Evolutionary conservation across 495 filamentous ascomycete species (phyloP), one percentile per base, ranked within the genome.

Genomic region (Lophium mytilinum): DNA sequence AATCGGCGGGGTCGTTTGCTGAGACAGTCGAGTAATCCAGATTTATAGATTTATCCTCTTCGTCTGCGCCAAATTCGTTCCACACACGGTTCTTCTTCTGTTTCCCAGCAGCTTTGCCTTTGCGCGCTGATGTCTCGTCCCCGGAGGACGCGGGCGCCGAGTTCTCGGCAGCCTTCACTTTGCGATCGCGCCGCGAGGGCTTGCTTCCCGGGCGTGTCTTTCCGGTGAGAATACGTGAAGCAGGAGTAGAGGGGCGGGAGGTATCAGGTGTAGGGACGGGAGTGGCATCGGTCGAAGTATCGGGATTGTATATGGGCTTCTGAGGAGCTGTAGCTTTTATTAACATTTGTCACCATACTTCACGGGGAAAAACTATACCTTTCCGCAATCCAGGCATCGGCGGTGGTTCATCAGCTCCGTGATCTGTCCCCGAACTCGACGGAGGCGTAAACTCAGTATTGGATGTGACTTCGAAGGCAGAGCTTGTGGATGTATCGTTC

Each of bases 41-140:
- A 49, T 85, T 78, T 11, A 81, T 75, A 37, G 65, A 67, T 58
- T 85, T 87, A 50, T 90, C 89, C 49, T 87, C 88, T 64, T 96
- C 93, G 62, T 91, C 88, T 9, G 88, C 90, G 8, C 93, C 93
- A 69, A 92, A 87, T 0, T 85, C 89, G 70, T 92, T 86, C 93
- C 93, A 98, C 63, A 82, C 87, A 50, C 94, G 83, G 66, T 86
- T 83, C 61, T 88, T 90, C 78, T 98, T 98, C 7, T 54, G 48
- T 6, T 48, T 33, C 33, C 19, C 43, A 4, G 9, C 57, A 49
- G 52, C 54, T 67, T 83, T 87, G 33, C 76, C 72, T 62, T 81
- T 84, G 46, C 76, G 81, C 19, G 71, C 65, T 4, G 77, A 55
- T 15, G 73, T 77, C 65, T 96, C 90, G 55, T 96, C 93, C 0